A percentile compares a stretch with the other conserved stretches of the same genome.
phyloP scores from a whole-genome alignment of 2,329 filamentous ascomycete species.

The Hypocrella siamensis region DNA sequence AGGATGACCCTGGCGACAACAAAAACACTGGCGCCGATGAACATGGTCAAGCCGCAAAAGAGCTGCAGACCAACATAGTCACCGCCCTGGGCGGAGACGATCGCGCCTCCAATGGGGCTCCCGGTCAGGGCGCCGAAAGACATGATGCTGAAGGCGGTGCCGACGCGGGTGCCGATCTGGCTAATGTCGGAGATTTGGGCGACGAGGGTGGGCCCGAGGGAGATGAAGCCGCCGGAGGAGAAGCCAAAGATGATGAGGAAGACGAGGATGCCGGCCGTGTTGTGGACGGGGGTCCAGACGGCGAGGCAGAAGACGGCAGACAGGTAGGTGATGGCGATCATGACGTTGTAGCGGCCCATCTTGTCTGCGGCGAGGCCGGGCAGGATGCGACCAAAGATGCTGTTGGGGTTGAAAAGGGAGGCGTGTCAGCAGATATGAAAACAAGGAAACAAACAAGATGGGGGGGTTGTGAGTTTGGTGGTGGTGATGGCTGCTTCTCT shows the following conservation, averaged over 20 bases:
- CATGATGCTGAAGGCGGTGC: constrained; percentile 45
- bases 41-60: constrained; percentile 42
- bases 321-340: constrained; percentile 34
- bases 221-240: constrained; percentile 47
- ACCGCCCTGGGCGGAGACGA: constrained; percentile 35
- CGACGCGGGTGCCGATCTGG: constrained; percentile 53
- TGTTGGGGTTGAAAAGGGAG: constrained; percentile 6
- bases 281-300: constrained; percentile 32
- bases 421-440: too few relatives aligned
- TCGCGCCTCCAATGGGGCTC: constrained; percentile 50
- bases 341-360: constrained; percentile 28
- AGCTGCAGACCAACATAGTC: constrained; percentile 45
- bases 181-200: constrained; percentile 56
- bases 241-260: constrained; percentile 58
- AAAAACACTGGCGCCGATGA: constrained; percentile 13
- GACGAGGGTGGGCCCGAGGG: constrained; percentile 45
- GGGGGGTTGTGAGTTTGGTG: too few relatives aligned
- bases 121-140: constrained; percentile 51
- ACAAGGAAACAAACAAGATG: too few relatives aligned
- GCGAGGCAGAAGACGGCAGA: constrained; percentile 28
- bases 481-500: too few relatives aligned
- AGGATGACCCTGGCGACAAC: constrained; percentile 16
- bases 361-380: constrained; percentile 32
- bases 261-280: constrained; percentile 41
- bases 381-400: constrained; percentile 34